Base-by-base conservation (phyloP, 176 grass and related monocot species). In the Raddia guianensis region DNA sequence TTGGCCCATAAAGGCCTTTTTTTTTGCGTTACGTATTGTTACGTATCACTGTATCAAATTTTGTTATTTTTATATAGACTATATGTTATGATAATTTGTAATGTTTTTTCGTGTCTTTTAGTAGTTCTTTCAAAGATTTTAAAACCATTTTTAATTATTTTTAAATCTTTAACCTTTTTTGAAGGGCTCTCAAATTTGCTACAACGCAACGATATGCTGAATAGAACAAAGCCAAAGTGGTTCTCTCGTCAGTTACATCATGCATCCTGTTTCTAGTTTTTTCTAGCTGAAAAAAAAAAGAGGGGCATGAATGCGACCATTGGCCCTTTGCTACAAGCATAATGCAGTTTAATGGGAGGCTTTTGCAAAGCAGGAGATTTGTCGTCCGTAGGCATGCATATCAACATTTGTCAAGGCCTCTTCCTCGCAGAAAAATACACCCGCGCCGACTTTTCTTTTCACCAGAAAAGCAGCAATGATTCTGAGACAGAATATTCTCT, bases 401-500 rank as follows among this genome's bases (percentile, higher is more conserved):
- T n/a, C n/a, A n/a, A n/a, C n/a, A n/a, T n/a, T 40, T 3, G 4
- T 49, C 12, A 13, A 42, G 78, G 56, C 72, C 86, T 80, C 67
- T 2, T 12, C 5, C 5, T 34, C 5, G 59, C 12, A 33, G 3
- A 21, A 71, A 7, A 40, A 48, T 16, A 50, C 66, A 5, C 73
- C 48, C 57, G 59, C 35, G 32, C 80, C 66, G 68, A 66, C 80
- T 66, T 60, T 52, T 68, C 80, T 16, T 73, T 78, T 68, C 74
- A 67, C 80, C n/a, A 12, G 37, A 42, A 66, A 73, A 62, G 68
- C 8, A 3, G n/a, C 68, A 68, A 84, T 84, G 82, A 80, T 89
- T 89, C 70, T 15, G 64, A 9, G 37, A 5, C 0, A 5, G 87
- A 75, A 85, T 89, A 89, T 89, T 76, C 82, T 9, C 71, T 75